Evolutionary conservation across 345 rosid species (phyloP).

Genomic region (Trapa bicornis): DNA sequence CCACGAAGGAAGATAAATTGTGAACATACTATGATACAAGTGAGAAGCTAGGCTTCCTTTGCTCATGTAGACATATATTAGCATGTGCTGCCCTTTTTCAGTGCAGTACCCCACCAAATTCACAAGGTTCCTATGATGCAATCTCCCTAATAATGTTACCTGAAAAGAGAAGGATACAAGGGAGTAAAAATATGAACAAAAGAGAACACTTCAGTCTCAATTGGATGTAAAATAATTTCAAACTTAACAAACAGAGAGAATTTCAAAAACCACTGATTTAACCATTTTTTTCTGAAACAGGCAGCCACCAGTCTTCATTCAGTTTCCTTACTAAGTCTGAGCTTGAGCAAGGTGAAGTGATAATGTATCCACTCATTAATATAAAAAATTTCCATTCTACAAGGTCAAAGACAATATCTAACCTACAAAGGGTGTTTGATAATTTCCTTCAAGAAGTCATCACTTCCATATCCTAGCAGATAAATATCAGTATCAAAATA

Average conservation of each 20-base stretch:
- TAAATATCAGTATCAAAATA: not conserved
- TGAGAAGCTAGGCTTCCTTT: conserved; percentile 97
- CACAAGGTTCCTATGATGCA: conserved; percentile 95
- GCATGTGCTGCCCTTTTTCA: conserved; percentile 91
- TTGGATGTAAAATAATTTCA: not conserved
- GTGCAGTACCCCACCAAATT: conserved; percentile 95
- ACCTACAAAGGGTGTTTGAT: not conserved
- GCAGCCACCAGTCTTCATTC: not conserved
- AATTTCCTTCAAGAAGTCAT: not conserved
- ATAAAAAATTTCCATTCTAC: not conserved
- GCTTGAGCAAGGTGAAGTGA: not conserved
- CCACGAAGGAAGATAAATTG: conserved; percentile 4
- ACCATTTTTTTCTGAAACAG: not conserved
- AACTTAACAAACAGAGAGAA: not conserved
- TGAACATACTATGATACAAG: conserved; percentile 57
- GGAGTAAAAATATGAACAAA: not conserved
- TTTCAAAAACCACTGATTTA: not conserved
- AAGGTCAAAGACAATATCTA: not conserved
- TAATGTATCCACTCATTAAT: not conserved
- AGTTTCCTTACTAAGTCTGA: not conserved
- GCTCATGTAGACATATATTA: conserved; percentile 89
- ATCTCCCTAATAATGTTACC: conserved; percentile 91
- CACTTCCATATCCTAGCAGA: not conserved
- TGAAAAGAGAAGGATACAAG: conserved; percentile 15
- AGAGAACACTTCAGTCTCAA: not conserved